Evolutionary conservation across 805 yeast species (phyloP), one percentile per base, ranked within the genome.

Genomic region (Brettanomyces custersianus): DNA sequence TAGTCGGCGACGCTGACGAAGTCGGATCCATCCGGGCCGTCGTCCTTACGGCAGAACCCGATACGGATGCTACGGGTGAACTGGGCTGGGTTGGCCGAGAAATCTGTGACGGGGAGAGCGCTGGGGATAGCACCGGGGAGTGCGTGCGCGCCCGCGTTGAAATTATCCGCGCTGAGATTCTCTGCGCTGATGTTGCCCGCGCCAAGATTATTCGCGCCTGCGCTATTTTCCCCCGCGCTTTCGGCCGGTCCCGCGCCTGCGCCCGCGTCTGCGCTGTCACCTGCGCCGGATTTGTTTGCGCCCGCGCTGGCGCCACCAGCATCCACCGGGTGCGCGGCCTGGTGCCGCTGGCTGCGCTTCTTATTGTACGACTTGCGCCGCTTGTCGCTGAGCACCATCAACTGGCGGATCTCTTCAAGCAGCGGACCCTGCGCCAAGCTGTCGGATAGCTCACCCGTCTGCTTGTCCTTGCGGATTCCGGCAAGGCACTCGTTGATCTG

Each of bases 291-390:
- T n/a, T 10, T n/a, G 12, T 10, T 22, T 2, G 10, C 2, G 25
- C 25, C 25, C 12, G 25, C 25, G 12, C 12, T 10, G 10, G 25
- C 12, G 25, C 12, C 12, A 22, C 25, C 25, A 22, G 25, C 10
- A n/a, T 10, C 25, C 25, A n/a, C 25, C 2, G 25, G 12, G 3
- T 22, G 25, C 25, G 25, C 9, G 25, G 25, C 5, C 33, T 20
- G 33, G 9, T 20, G 33, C 13, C 33, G 36, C 12, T 30, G 33
- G 20, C 33, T 30, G 13, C 22, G 21, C 12, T 20, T 18, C 36
- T 48, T 55, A 32, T 47, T 52, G 36, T 51, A 55, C 9, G 43
- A 34, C 35, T 53, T 55, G 10, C 60, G 42, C 33, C 46, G 39
- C 20, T 51, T 47, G 12, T 48, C 51, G 27, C 52, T 46, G 29